Conservation (phyloP, 805 yeast genomes). For the Saccharomyces cerevisiae region DNA sequence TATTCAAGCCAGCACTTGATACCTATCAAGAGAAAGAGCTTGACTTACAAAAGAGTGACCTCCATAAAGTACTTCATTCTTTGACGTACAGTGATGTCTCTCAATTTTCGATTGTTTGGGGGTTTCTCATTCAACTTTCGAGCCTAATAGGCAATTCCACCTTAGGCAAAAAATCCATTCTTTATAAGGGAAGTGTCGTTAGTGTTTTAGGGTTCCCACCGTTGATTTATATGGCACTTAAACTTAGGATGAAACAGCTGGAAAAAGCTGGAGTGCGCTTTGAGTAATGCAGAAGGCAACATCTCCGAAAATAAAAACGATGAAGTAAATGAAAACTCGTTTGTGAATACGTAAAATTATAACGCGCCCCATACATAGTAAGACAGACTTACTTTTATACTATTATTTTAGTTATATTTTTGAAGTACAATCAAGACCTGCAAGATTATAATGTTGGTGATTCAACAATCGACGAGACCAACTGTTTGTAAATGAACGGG, state of each 20-base stretch:
- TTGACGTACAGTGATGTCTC: constrained; percentile 18
- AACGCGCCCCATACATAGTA: background rate
- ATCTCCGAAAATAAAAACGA: background rate
- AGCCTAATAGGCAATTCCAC: constrained; percentile 6
- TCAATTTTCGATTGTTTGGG: constrained; percentile 15
- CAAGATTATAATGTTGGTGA: constrained; percentile 11
- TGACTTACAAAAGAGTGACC: constrained; percentile 1
- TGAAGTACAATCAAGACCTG: background rate
- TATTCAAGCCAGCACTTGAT: constrained; percentile 4
- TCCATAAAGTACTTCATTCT: constrained; percentile 8
- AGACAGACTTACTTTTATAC: background rate
- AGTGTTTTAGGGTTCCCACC: constrained; percentile 18
- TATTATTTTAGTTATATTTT: background rate
- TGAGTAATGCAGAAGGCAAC: background rate
- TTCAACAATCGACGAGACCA: constrained; percentile 47
- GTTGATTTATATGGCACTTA: constrained; percentile 1
- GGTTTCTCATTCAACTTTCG: constrained; percentile 17
- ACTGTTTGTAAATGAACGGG: constrained; percentile 54
- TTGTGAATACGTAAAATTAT: background rate
- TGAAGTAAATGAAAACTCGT: background rate
- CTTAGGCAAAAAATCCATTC: constrained; percentile 13
- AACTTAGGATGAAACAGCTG: background rate
- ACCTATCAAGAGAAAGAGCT: constrained; percentile 3
- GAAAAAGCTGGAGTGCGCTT: background rate
- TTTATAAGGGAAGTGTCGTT: constrained; percentile 11